These are phyloP conservation scores for Trichoderma afroharzianum DNA, from an alignment of 2,329 filamentous ascomycete species.

Conservation along the genomic window DNA sequence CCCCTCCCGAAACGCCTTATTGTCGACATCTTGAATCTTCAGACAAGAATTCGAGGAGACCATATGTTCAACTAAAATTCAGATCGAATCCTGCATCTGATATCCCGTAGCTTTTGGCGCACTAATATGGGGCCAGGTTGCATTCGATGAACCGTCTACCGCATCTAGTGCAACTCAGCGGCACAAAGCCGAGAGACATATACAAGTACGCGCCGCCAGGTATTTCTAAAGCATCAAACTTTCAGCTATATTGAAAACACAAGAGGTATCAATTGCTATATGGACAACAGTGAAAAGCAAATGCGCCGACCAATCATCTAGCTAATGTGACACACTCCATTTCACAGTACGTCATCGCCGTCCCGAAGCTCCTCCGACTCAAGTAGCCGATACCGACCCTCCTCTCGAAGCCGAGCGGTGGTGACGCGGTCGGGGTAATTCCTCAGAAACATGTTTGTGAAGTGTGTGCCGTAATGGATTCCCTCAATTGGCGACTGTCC, in stretches of 20 bases:
- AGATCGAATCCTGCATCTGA: background rate
- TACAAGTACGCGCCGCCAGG: background rate
- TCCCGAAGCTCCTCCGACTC: conserved; percentile 5
- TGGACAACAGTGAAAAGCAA: background rate
- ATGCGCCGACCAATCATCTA: background rate
- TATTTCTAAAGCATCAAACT: background rate
- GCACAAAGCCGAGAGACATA: background rate
- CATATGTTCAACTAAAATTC: background rate
- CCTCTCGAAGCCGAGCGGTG: conserved; percentile 34
- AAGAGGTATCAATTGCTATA: background rate
- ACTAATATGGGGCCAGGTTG: background rate
- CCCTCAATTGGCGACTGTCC: conserved; percentile 33
- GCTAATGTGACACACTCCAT: background rate
- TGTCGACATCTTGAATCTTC: background rate
- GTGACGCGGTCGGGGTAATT: conserved; percentile 48
- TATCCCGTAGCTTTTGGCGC: background rate
- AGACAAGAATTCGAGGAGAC: background rate
- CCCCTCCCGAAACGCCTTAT: background rate
- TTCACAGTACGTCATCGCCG: background rate
- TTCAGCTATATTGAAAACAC: background rate
- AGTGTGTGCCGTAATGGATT: conserved; percentile 50
- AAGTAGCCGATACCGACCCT: conserved; percentile 28
- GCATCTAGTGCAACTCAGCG: background rate
- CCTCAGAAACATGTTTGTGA: conserved; percentile 49
- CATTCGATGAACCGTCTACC: background rate